Evolutionary conservation across 2,329 filamentous ascomycete genomes (phyloP).

Genomic region (Aspergillus flavus): DNA sequence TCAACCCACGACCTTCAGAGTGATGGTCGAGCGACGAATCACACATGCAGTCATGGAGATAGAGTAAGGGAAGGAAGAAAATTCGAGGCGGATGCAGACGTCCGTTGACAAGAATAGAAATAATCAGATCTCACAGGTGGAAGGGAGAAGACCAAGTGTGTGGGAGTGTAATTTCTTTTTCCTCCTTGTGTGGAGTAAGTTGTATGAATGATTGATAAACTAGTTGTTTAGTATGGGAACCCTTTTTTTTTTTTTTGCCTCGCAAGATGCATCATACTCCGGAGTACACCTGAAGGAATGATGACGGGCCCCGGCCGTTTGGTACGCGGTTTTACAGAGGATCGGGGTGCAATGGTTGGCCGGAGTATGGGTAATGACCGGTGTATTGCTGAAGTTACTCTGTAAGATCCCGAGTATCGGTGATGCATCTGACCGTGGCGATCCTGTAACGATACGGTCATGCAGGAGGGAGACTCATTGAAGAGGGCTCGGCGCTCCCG

Average conservation of each 20-base stretch:
- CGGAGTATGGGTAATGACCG: slow-evolving; percentile 1
- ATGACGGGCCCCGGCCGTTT: slow-evolving; percentile 3
- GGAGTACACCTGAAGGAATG: background rate
- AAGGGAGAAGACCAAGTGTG: slow-evolving; percentile 1
- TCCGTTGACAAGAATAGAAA: slow-evolving; percentile 1
- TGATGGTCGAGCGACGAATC: slow-evolving; percentile 20
- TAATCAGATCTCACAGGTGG: background rate
- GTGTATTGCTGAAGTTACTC: background rate
- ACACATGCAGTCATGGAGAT: slow-evolving; percentile 24
- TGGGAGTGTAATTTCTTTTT: slow-evolving; percentile 7
- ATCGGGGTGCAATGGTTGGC: background rate
- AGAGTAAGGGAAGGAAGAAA: slow-evolving; percentile 10
- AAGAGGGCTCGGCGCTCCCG: background rate
- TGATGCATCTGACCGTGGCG: background rate
- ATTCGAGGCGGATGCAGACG: slow-evolving; percentile 8
- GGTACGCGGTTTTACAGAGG: slow-evolving; percentile 1
- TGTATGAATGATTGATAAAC: slow-evolving; percentile 2
- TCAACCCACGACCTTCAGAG: slow-evolving; percentile 23
- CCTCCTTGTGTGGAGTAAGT: slow-evolving; percentile 7
- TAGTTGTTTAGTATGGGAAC: slow-evolving; percentile 1
- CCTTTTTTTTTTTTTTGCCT: slow-evolving; percentile 1
- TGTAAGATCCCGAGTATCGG: background rate
- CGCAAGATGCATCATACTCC: background rate
- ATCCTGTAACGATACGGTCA: background rate
- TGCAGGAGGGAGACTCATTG: background rate